These are phyloP conservation scores for Aegilops bicornis DNA, from an alignment of 176 grass and related monocot genomes.

Conservation along the genomic window DNA sequence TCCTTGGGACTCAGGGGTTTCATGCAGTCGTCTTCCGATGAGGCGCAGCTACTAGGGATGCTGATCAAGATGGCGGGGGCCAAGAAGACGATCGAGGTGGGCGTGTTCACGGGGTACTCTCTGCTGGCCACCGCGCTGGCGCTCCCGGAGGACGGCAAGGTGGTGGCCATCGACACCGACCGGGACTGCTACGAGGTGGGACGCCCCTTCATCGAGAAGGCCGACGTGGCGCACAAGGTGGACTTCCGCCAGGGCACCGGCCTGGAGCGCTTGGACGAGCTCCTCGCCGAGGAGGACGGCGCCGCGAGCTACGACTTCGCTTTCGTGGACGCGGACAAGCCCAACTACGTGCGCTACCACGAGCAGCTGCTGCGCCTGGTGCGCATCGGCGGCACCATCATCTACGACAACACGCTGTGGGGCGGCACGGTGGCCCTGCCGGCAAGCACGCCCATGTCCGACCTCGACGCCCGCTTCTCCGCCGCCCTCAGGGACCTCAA, in stretches of 20 bases:
- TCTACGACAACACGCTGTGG: conserved; percentile 20
- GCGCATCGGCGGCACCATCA: conserved; percentile 8
- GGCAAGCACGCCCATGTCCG: neutral
- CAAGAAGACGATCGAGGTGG: conserved; percentile 60
- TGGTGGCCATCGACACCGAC: conserved; percentile 2
- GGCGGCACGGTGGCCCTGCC: conserved; percentile 11
- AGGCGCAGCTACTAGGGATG: conserved; percentile 62
- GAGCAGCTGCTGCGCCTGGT: neutral
- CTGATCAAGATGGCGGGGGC: conserved; percentile 75
- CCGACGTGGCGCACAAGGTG: neutral
- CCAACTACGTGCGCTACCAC: conserved; percentile 12
- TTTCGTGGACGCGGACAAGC: conserved; percentile 17
- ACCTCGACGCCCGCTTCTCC: neutral
- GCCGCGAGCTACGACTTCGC: neutral
- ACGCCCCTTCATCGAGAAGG: conserved; percentile 13
- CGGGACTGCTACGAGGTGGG: neutral
- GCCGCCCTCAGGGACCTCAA: conserved; percentile 6
- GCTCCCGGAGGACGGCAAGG: neutral
- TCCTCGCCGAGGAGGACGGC: neutral
- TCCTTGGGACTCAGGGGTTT: too few species aligned
- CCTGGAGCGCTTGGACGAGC: neutral
- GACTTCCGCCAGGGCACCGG: conserved; percentile 15
- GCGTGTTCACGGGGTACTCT: conserved; percentile 69
- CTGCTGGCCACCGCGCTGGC: conserved; percentile 3
- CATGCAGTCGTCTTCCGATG: conserved; percentile 57